These are phyloP conservation scores for Alternaria sp. DNA, from an alignment of 2,329 filamentous ascomycete genomes.

Conservation along the genomic window DNA sequence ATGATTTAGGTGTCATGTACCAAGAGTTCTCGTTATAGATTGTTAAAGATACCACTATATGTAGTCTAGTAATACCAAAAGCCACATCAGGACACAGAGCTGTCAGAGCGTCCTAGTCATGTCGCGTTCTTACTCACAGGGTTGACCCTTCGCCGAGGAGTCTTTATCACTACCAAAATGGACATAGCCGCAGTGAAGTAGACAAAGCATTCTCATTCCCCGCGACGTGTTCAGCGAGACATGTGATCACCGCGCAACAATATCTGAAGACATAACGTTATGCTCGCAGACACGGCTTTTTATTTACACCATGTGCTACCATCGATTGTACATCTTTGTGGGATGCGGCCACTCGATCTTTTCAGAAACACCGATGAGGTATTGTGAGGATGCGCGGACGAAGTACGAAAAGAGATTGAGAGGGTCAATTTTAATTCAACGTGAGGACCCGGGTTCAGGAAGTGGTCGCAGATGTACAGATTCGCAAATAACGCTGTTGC, in stretches of 20 bases:
- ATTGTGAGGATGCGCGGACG: conserved; percentile 40
- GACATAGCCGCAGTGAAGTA: not conserved
- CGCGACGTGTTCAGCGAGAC: not conserved
- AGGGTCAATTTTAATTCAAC: not conserved
- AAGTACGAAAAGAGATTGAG: not conserved
- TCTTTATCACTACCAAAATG: conserved; percentile 4
- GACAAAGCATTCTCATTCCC: not conserved
- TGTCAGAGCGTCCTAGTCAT: not conserved
- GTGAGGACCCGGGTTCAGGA: not conserved
- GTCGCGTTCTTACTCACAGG: not conserved
- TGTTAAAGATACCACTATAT: not conserved
- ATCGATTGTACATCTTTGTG: conserved; percentile 54
- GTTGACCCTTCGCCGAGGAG: not conserved
- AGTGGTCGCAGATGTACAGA: not conserved
- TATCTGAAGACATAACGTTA: not conserved
- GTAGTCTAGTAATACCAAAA: not conserved
- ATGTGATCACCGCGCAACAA: not conserved
- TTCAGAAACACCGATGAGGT: conserved; percentile 45
- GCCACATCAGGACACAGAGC: not conserved
- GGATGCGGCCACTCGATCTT: conserved; percentile 55
- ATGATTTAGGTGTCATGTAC: conserved; percentile 2
- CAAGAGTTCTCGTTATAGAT: not conserved
- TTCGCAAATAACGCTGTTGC: not conserved
- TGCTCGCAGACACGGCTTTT: not conserved
- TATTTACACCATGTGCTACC: conserved; percentile 53